Conservation (phyloP, 108 stramenopile species). For the Stephanodiscus triporus region DNA sequence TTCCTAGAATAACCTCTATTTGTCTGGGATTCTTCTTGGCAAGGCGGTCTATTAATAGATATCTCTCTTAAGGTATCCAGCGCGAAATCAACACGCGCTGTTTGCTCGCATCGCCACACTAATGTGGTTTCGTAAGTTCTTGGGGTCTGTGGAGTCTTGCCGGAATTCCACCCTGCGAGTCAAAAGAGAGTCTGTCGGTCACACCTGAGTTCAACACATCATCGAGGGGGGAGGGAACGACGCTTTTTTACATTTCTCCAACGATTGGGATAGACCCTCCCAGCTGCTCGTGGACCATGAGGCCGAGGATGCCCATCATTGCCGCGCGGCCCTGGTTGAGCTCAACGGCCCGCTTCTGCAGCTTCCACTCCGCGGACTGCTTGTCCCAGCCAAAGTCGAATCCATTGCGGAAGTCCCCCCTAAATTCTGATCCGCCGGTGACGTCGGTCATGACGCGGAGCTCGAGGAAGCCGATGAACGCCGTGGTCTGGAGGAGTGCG, state of each 20-base stretch:
- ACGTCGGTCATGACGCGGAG: conserved; percentile 50
- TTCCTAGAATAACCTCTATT: too few species aligned
- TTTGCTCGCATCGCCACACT: too few species aligned
- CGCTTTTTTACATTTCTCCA: not conserved
- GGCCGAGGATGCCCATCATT: conserved; percentile 86
- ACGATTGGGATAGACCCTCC: conserved; percentile 23
- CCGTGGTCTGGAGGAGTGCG: conserved; percentile 32
- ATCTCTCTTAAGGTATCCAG: too few species aligned
- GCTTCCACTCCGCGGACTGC: conserved; percentile 45
- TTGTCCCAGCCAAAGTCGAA: conserved; percentile 70
- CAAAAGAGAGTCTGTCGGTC: not conserved
- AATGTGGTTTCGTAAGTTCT: too few species aligned
- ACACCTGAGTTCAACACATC: not conserved
- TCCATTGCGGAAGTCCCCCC: conserved; percentile 56
- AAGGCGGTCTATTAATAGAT: too few species aligned
- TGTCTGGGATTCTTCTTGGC: too few species aligned
- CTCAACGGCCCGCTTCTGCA: conserved; percentile 81
- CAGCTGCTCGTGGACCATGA: conserved; percentile 76
- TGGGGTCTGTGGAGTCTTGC: not conserved
- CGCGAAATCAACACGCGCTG: too few species aligned
- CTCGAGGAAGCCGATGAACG: conserved; percentile 50
- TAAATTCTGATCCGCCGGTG: conserved; percentile 40
- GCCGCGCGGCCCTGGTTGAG: conserved; percentile 91
- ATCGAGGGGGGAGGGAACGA: not conserved
- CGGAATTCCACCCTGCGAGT: not conserved